Base-by-base conservation (phyloP, 1,284 basidiomycete genomes). In the Tilletia setariae region DNA sequence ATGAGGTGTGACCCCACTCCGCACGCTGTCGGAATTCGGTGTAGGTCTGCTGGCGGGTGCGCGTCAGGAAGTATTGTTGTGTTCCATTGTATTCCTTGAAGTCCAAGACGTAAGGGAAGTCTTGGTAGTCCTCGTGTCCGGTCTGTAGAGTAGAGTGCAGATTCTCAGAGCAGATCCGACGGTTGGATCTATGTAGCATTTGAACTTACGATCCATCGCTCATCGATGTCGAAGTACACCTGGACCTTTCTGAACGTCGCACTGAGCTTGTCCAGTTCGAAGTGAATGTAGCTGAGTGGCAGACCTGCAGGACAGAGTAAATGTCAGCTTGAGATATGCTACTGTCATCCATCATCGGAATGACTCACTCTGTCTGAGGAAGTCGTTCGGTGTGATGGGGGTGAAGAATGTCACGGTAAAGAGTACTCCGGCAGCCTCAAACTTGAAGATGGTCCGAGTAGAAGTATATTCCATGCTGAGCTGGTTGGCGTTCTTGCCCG, bases 341-440 rank as follows among this genome's bases (percentile, higher is more conserved):
- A 7, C 15, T 23, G 67, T 64, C 40, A 35, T 19, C 47, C n/a
- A 47, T 56, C 3, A 47, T n/a, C n/a, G n/a, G n/a, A 53, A 53
- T 25, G 21, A 53, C 51, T 53, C 15, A 70, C 74, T 79, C 65
- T 82, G 78, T 32, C 80, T 71, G 21, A 81, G 67, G 46, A 76
- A 76, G 68, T 82, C 79, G 61, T 78, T 65, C 6, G 76, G 74
- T 51, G 74, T 74, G 73, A 80, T 74, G 21, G 79, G 79, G 23
- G 78, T 79, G 53, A 82, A 64, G 68, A 82, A 82, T 19, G 76
- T 79, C 51, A 77, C 80, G 59, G 71, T 76, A 73, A 82, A 82
- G 15, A 43, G 56, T 49, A 82, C 70, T 49, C 71, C 70, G 49
- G 69, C 78, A 44, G 79, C 80, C 21, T 77, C 71, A 49, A 82